A percentile compares a stretch with the other conserved stretches of the same genome.
phyloP scores from a whole-genome alignment of 306 rosid genomes.

The barrel medic (Medicago truncatula) region DNA sequence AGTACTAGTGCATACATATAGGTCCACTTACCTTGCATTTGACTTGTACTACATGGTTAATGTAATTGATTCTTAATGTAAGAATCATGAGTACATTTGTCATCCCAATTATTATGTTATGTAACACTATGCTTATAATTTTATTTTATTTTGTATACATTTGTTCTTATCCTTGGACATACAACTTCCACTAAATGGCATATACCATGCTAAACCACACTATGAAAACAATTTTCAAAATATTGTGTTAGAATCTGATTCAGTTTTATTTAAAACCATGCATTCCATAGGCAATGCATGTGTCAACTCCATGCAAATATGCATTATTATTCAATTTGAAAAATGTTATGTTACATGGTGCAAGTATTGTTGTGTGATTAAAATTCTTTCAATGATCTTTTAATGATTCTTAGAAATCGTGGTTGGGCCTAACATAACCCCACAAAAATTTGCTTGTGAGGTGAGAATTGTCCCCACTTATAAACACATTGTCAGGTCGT shows the following conservation, averaged over 20 bases:
- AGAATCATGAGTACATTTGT: conserved; percentile 44
- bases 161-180: conserved; percentile 49
- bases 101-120: conserved; percentile 33
- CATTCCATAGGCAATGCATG: conserved; percentile 50
- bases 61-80: conserved; percentile 49
- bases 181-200: conserved; percentile 50
- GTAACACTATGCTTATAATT: conserved; percentile 35
- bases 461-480: no score
- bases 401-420: no score
- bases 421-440: no score
- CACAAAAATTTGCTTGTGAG: no score
- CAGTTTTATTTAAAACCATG: conserved; percentile 48
- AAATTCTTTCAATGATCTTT: conserved; percentile 36
- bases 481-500: no score
- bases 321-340: conserved; percentile 54
- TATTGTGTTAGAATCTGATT: conserved; percentile 48
- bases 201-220: conserved; percentile 52
- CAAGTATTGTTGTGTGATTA: conserved; percentile 26
- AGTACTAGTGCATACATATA: conserved; percentile 39
- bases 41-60: conserved; percentile 53
- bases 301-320: conserved; percentile 52
- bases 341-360: conserved; percentile 35
- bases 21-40: conserved; percentile 55
- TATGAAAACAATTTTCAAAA: conserved; percentile 29
- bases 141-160: background rate